Evolutionary conservation across 441 rosid genomes (phyloP).

Genomic region (Mallotus repandus): DNA sequence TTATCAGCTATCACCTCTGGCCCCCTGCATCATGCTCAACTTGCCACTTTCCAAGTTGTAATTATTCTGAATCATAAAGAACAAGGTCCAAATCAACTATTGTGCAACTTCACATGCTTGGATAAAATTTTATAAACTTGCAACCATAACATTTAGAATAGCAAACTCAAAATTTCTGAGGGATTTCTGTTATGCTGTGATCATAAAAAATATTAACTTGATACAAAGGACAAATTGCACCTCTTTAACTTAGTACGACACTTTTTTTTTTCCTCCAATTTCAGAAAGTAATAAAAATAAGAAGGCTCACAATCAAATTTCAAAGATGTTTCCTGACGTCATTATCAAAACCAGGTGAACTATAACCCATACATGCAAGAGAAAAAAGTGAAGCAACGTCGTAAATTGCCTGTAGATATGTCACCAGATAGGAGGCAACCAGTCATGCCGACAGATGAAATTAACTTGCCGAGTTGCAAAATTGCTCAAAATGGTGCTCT

Average conservation of each 20-base stretch:
- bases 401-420: neutral
- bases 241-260: neutral
- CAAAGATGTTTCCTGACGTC: constrained; percentile 8
- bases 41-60: no score
- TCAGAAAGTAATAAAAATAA: no score
- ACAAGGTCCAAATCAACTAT: no score
- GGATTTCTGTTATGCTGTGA: no score
- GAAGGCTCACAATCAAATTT: neutral
- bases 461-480: constrained; percentile 3
- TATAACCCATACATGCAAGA: constrained; percentile 8
- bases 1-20: no score
- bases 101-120: no score
- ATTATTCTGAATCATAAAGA: no score
- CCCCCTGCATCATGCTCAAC: no score
- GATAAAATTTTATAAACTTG: no score
- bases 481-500: constrained; percentile 10
- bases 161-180: no score
- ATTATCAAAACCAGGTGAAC: constrained; percentile 32
- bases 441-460: neutral
- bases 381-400: constrained; percentile 8
- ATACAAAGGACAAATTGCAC: neutral
- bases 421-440: constrained; percentile 14
- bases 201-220: no score
- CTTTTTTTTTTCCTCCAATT: neutral
- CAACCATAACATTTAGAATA: no score